Evolutionary conservation across 2,329 filamentous ascomycete genomes (phyloP).

Genomic region (Epichloe baconii): DNA sequence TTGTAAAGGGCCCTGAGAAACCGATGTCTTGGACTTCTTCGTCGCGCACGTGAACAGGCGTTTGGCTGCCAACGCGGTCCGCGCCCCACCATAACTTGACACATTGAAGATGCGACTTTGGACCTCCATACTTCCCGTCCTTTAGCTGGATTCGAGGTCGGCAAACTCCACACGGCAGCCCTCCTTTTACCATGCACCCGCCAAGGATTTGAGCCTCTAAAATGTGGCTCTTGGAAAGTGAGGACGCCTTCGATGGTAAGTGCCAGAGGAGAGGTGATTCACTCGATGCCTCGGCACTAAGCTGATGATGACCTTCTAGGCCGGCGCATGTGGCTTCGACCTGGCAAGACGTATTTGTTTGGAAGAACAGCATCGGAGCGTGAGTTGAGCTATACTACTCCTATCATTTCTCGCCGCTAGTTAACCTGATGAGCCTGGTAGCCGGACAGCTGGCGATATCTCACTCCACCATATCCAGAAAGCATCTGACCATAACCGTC

Average conservation of each 20-base stretch:
- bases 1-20: too few species aligned
- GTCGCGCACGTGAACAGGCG: conserved; percentile 14
- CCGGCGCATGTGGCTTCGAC: conserved; percentile 64
- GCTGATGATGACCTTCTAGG: conserved; percentile 14
- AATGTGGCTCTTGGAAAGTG: conserved; percentile 56
- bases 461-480: conserved; percentile 74
- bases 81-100: conserved; percentile 6
- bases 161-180: neutral
- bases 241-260: conserved; percentile 37
- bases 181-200: neutral
- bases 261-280: neutral
- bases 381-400: conserved; percentile 21
- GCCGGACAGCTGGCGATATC: conserved; percentile 57
- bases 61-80: conserved; percentile 4
- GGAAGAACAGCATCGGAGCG: conserved; percentile 62
- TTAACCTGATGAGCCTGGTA: conserved; percentile 16
- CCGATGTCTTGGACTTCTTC: neutral
- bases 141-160: neutral
- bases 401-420: neutral
- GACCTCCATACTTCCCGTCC: neutral
- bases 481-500: conserved; percentile 72
- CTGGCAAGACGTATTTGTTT: conserved; percentile 74
- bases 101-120: neutral
- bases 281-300: neutral
- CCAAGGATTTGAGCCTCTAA: neutral